A percentile compares a stretch with the other conserved stretches of the same genome.
Evolutionary conservation across 129 eudicot species (phyloP).

Genomic region (Rutidosis leptorrhynchoides): DNA sequence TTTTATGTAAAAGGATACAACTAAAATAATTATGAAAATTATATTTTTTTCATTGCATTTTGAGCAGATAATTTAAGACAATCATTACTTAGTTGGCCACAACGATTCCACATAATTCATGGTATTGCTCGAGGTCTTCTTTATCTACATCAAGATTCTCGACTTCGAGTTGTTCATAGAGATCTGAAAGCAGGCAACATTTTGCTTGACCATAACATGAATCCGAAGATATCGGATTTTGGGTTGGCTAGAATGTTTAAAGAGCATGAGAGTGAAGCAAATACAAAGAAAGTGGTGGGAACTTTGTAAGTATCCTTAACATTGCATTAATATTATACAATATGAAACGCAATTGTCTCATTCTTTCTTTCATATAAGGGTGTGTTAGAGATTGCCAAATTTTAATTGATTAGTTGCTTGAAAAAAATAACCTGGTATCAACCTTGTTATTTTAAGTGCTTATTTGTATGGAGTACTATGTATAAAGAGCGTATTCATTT

Average conservation of each 20-base stretch:
- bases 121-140: constrained; percentile 15
- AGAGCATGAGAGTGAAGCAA: neutral
- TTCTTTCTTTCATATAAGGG: neutral
- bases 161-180: neutral
- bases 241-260: constrained; percentile 40
- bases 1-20: neutral
- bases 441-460: neutral
- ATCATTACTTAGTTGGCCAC: neutral
- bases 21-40: neutral
- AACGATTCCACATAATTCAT: neutral
- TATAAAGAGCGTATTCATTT: no score
- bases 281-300: constrained; percentile 33
- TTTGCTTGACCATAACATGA: constrained; percentile 37
- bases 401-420: no score
- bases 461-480: no score
- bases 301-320: constrained; percentile 33
- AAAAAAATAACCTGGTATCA: no score
- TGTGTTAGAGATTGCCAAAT: neutral
- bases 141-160: neutral
- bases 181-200: neutral
- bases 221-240: constrained; percentile 49
- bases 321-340: neutral
- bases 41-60: neutral
- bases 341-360: neutral
- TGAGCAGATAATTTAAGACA: constrained; percentile 24